Base-by-base conservation (phyloP, 179 eudicot species). In the Corrigiola litoralis region DNA sequence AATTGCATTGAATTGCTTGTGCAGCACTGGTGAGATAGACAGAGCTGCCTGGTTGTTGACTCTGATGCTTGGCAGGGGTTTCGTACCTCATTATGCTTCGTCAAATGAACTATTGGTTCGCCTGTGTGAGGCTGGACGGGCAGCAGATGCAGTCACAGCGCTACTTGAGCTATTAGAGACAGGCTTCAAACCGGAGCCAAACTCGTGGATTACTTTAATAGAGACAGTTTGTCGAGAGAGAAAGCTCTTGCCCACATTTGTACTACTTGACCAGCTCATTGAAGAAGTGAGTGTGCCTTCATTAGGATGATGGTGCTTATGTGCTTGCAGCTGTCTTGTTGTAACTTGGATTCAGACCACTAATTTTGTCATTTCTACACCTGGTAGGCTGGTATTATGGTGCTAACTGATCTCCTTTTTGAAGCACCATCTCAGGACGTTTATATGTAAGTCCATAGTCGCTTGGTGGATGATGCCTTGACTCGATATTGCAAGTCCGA, bases 81-180 rank as follows among this genome's bases (percentile, higher is more conserved):
- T 89, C 67, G 60, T 82, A 49, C 98, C 98, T 44, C 98, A 92
- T 81, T 77, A 85, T 58, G 86, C 85, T 4, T 85, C 98, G 28
- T 89, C 98, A 20, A 92, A 89, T 65, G 82, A 84, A 68, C 9
- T 87, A 38, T 65, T 92, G 68, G 82, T 84, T 69, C 78, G 55
- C 20, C 66, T 92, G 34, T 89, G 96, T 75, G 82, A 84, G 71
- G 74, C 62, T 36, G 92, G 92, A 64, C 81, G 54, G 69, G 84
- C 65, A 20, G 81, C 60, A 14, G 94, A 87, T 68, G 96, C 91
- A 66, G 77, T 75, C 20, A 62, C 53, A 6, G 72, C 76, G 10
- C 68, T 89, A 70, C 63, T 67, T 34, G 88, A 79, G 58, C 73
- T 92, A 72, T 72, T 73, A 45, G 90, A 79, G 65, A 72, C 72